Conservation (phyloP, 2,329 filamentous ascomycete species). For the Sphaerulina vaccinii region DNA sequence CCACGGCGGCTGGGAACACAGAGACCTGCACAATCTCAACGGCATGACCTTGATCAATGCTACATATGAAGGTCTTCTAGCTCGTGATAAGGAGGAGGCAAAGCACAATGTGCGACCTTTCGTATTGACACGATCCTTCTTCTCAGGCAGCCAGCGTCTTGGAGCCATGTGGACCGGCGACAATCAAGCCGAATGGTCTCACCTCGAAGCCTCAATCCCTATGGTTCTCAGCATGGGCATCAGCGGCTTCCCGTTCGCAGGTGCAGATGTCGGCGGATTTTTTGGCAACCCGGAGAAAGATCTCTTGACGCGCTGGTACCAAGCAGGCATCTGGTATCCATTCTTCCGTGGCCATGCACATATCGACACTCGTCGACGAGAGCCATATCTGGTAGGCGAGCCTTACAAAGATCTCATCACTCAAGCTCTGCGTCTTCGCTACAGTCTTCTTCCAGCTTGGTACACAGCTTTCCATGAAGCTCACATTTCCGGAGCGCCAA, state of each 20-base stretch:
- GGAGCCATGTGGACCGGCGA: conserved; percentile 99
- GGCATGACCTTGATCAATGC: conserved; percentile 95
- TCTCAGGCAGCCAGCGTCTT: conserved; percentile 80
- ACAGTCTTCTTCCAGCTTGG: conserved; percentile 87
- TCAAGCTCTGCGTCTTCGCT: conserved; percentile 81
- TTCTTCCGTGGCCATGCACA: conserved; percentile 98
- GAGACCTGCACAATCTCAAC: conserved; percentile 93
- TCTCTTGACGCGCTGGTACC: conserved; percentile 90
- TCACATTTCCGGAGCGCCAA: conserved; percentile 76
- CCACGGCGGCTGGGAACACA: conserved; percentile 88
- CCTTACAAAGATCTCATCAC: conserved; percentile 85
- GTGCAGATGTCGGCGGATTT: conserved; percentile 95
- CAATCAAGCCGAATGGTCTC: conserved; percentile 90
- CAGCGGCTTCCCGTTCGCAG: conserved; percentile 87
- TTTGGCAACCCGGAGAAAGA: conserved; percentile 96
- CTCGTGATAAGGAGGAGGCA: conserved; percentile 80
- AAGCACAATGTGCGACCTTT: conserved; percentile 66
- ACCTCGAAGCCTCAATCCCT: conserved; percentile 82
- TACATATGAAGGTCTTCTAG: conserved; percentile 79
- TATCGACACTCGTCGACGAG: conserved; percentile 89
- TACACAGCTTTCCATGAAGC: conserved; percentile 96
- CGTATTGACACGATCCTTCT: conserved; percentile 89
- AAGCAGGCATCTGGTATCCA: conserved; percentile 93
- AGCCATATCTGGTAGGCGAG: conserved; percentile 84
- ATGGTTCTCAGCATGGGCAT: conserved; percentile 95